Evolutionary conservation across 306 rosid genomes (phyloP), one percentile per base, ranked within the genome.

Genomic region (Macrotyloma uniflorum): DNA sequence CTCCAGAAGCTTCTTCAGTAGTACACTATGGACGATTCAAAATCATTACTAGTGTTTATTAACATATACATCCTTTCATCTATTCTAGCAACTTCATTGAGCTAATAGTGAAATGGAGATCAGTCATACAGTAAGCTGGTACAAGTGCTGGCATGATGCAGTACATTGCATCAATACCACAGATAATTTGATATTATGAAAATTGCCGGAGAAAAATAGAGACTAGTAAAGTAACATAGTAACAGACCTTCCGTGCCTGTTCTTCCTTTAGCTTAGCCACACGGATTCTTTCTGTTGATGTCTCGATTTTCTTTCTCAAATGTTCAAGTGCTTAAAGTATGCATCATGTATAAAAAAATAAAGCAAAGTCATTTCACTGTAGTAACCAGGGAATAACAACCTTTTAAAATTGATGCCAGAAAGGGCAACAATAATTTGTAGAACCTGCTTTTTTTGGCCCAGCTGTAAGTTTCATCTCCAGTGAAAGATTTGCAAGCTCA

Each of bases 401-500:
- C 14, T n/a, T 38, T 79, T 59, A 14, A 67, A 70, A 45, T 35
- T 40, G 40, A 46, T 5, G 58, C 6, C 24, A 46, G 40, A 67
- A 57, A 51, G 58, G 76, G 74, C 61, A 86, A 74, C 62, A 70
- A 73, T 38, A 53, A 77, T 16, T 72, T 54, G 59, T 40, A 61
- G 83, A 83, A 94, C 98, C 97, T 88, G 97, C 89, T 89, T 92
- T 95, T 78, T 95, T 95, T 0, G 98, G 98, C 59, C 98, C 98
- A 24, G 98, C 93, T 8, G 97, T 95, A 70, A 91, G 98, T 79
- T 92, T 95, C 91, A 92, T 82, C 88, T 95, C 96, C 94, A 92
- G 80, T 1, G 89, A 58, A 84, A 95, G 97, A 74, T 79, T 87
- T 72, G 87, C 85, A 76, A 95, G 89, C 76, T 92, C 96, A 43